A percentile compares a stretch with the other conserved stretches of the same genome.
phyloP scores from a whole-genome alignment of 1,284 basidiomycete species.

The Melampsora americana region DNA sequence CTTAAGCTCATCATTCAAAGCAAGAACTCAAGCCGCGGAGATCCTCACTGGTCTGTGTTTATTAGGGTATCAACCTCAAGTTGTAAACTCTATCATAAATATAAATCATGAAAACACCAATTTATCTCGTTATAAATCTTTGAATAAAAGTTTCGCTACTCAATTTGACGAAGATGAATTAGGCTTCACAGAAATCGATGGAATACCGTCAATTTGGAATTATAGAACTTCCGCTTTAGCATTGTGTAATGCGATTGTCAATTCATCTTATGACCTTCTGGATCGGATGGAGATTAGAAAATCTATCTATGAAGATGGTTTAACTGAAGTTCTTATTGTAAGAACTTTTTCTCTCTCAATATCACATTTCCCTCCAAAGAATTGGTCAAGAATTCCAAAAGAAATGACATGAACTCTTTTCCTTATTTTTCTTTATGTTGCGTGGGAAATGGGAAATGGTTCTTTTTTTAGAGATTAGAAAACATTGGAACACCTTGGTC shows the following conservation, averaged over 20 bases:
- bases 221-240: slow-evolving; percentile 72
- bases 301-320: not conserved
- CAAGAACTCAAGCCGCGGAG: slow-evolving; percentile 70
- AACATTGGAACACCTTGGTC: not conserved
- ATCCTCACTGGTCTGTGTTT: slow-evolving; percentile 78
- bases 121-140: slow-evolving; percentile 71
- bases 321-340: not conserved
- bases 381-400: too few relatives aligned
- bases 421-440: too few relatives aligned
- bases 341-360: not conserved
- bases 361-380: too few relatives aligned
- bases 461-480: not conserved
- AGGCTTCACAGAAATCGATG: slow-evolving; percentile 57
- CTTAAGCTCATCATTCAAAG: slow-evolving; percentile 61
- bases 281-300: slow-evolving; percentile 40
- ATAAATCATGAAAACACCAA: slow-evolving; percentile 70
- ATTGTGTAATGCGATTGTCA: slow-evolving; percentile 43
- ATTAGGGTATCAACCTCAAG: slow-evolving; percentile 67
- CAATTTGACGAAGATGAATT: slow-evolving; percentile 55
- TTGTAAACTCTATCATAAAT: slow-evolving; percentile 74
- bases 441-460: too few relatives aligned
- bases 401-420: too few relatives aligned
- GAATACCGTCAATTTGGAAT: slow-evolving; percentile 67
- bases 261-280: slow-evolving; percentile 44
- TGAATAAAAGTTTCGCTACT: slow-evolving; percentile 65